Evolutionary conservation across 495 filamentous ascomycete genomes (phyloP).

Genomic region (Elasticomyces elasticus): DNA sequence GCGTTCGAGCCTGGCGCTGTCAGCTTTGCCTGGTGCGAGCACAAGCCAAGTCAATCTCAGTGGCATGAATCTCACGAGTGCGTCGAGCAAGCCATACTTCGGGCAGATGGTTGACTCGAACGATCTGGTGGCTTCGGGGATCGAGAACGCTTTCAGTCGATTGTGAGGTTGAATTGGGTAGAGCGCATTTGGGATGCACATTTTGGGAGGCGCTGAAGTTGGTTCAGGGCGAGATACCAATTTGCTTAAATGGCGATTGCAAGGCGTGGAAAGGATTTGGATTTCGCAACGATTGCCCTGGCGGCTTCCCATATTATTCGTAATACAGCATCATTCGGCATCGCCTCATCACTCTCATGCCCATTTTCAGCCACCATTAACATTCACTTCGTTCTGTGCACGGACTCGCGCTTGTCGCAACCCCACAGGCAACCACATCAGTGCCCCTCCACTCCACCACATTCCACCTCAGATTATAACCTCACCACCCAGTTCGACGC

Average conservation of each 20-base stretch:
- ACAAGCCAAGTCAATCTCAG: neutral
- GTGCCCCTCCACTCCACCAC: no score
- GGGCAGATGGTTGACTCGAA: conserved; percentile 11
- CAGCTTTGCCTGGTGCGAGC: neutral
- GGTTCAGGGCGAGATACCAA: neutral
- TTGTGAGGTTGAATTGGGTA: neutral
- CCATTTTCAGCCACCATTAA: no score
- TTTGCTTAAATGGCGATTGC: neutral
- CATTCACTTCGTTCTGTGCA: no score
- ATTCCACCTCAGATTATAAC: no score
- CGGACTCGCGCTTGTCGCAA: no score
- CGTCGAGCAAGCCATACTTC: conserved; percentile 5
- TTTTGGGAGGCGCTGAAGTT: neutral
- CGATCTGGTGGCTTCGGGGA: conserved; percentile 16
- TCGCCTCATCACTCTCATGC: no score
- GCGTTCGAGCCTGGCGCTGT: conserved; percentile 4
- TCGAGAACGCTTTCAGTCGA: conserved; percentile 19
- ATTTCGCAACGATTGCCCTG: no score
- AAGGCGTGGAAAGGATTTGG: neutral
- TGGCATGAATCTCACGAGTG: conserved; percentile 11
- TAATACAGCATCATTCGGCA: no score
- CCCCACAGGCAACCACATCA: no score
- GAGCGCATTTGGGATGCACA: neutral
- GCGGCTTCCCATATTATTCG: no score
- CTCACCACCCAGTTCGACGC: no score